phyloP scores from a whole-genome alignment of 169 alveolate genomes.

The Besnoitia besnoiti region DNA sequence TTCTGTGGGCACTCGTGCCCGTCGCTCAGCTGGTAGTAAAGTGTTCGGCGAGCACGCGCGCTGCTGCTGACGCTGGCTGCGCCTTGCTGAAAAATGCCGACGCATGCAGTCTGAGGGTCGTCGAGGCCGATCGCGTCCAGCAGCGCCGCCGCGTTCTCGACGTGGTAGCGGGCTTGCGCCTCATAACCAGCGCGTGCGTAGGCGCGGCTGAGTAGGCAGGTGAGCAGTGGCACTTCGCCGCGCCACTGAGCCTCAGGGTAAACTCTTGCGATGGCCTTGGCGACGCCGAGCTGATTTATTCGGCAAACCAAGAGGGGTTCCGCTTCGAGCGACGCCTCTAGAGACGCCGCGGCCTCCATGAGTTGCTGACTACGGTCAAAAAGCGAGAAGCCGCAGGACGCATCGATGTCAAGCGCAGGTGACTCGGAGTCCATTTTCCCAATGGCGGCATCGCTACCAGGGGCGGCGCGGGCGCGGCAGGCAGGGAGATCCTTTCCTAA shows the following conservation, averaged over 20 bases:
- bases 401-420: background rate
- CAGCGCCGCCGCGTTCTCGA: slow-evolving; percentile 4
- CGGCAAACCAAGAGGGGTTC: background rate
- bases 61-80: background rate
- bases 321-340: background rate
- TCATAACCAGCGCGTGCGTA: slow-evolving; percentile 8
- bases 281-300: slow-evolving; percentile 26
- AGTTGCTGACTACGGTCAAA: background rate
- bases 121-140: background rate
- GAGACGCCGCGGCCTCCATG: slow-evolving; percentile 6
- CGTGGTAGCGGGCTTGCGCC: slow-evolving; percentile 14
- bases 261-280: background rate
- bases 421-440: background rate
- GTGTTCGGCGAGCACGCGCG: too few species aligned
- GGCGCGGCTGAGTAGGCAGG: slow-evolving; percentile 36
- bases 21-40: too few species aligned
- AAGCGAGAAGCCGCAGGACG: background rate
- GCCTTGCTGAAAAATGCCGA: background rate
- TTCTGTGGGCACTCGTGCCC: too few species aligned
- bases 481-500: too few species aligned
- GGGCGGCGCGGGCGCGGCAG: too few species aligned
- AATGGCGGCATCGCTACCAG: background rate
- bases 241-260: slow-evolving; percentile 32
- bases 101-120: background rate
- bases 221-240: background rate